Evolutionary conservation across 768 basidiomycete species (phyloP).

Genomic region (Heimioporus sp.): DNA sequence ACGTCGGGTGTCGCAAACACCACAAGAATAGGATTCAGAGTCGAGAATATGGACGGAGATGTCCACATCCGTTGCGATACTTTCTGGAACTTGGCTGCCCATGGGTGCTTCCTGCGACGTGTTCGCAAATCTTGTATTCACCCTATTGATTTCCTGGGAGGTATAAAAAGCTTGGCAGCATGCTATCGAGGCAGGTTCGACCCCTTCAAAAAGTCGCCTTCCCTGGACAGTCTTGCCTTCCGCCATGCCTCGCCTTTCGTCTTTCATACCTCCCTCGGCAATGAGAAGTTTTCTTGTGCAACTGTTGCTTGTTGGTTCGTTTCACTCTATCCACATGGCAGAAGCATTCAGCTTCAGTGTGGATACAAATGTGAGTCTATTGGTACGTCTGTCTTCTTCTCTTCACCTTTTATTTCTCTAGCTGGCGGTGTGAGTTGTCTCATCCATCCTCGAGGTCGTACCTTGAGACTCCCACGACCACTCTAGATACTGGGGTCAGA

Average conservation of each 20-base stretch:
- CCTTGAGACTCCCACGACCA: not conserved
- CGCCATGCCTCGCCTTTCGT: not conserved
- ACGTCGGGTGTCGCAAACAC: no score
- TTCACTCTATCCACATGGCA: not conserved
- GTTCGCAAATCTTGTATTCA: not conserved
- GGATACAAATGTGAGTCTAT: conserved; percentile 21
- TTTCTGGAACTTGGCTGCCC: no score
- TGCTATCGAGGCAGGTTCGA: not conserved
- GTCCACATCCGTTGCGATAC: conserved; percentile 4
- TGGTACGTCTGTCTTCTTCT: not conserved
- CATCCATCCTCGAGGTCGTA: not conserved
- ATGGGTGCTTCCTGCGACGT: not conserved
- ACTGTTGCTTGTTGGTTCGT: not conserved
- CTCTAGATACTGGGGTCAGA: conserved; percentile 37
- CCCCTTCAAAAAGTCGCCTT: not conserved
- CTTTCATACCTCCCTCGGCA: not conserved
- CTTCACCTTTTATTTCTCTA: conserved; percentile 1
- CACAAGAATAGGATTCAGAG: not conserved
- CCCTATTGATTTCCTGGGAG: not conserved
- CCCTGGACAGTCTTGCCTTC: not conserved
- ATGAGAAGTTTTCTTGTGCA: not conserved
- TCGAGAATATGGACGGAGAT: not conserved
- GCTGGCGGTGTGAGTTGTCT: conserved; percentile 17
- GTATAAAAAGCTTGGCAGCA: conserved; percentile 9
- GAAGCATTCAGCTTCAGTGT: conserved; percentile 14